phyloP scores from a whole-genome alignment of 2,329 filamentous ascomycete genomes.

The Escovopsis sp. region DNA sequence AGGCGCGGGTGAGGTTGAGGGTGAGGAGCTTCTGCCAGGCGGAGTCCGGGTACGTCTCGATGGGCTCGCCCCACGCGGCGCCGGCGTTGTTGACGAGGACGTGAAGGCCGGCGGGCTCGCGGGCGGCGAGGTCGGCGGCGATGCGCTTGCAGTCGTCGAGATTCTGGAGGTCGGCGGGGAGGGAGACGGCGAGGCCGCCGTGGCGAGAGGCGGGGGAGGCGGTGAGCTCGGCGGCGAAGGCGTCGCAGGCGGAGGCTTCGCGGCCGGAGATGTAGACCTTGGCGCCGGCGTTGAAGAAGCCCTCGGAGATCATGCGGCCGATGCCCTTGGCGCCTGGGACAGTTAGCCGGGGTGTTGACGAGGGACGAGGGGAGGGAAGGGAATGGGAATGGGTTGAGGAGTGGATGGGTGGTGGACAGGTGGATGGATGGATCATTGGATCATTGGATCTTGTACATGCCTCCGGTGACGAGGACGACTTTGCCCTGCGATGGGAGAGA shows the following conservation, averaged over 20 bases:
- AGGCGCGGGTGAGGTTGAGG: no score
- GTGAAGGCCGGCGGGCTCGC: slow-evolving; percentile 35
- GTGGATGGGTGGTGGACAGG: neutral
- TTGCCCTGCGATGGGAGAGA: slow-evolving; percentile 29
- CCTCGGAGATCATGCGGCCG: slow-evolving; percentile 52
- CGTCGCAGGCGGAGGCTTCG: slow-evolving; percentile 40
- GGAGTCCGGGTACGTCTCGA: slow-evolving; percentile 41
- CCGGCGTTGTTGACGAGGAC: slow-evolving; percentile 53
- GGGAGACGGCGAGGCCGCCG: slow-evolving; percentile 35
- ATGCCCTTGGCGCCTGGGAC: slow-evolving; percentile 43
- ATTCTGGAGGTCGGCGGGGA: slow-evolving; percentile 50
- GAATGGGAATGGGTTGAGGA: neutral
- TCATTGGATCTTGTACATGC: slow-evolving; percentile 8
- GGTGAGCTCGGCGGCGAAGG: slow-evolving; percentile 40
- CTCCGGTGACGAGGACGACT: slow-evolving; percentile 42
- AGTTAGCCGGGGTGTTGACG: neutral
- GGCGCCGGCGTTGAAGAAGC: slow-evolving; percentile 47
- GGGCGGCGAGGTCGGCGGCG: slow-evolving; percentile 31
- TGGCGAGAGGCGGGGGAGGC: slow-evolving; percentile 26
- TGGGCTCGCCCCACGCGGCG: slow-evolving; percentile 46
- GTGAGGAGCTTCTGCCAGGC: slow-evolving; percentile 45
- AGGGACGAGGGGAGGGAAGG: no score
- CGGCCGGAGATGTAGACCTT: slow-evolving; percentile 52
- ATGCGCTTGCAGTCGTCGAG: slow-evolving; percentile 38
- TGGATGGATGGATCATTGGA: neutral